A percentile compares a stretch with the other conserved stretches of the same genome.
Evolutionary conservation across 2,329 filamentous ascomycete genomes (phyloP).

Genomic region (Colletotrichum sidae): DNA sequence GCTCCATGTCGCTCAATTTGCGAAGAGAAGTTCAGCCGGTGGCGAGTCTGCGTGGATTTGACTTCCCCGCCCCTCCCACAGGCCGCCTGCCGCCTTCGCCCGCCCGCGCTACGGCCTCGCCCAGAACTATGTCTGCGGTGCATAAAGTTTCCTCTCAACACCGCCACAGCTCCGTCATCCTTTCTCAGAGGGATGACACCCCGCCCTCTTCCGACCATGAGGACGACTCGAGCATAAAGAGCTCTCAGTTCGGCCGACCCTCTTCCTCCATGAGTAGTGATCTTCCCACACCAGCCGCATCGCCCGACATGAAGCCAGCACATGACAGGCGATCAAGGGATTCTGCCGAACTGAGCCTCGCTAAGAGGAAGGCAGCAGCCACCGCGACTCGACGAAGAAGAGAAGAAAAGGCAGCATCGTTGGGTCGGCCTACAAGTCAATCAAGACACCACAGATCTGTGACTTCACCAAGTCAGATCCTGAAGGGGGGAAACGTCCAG

Average conservation of each 20-base stretch:
- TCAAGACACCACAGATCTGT: conserved; percentile 41
- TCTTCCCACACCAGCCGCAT: conserved; percentile 48
- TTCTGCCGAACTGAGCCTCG: conserved; percentile 25
- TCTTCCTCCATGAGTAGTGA: conserved; percentile 37
- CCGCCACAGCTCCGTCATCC: conserved; percentile 37
- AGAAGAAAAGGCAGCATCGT: conserved; percentile 36
- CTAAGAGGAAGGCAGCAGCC: conserved; percentile 31
- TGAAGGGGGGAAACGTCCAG: conserved; percentile 43
- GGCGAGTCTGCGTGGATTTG: conserved; percentile 49
- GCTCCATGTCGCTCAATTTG: conserved; percentile 31
- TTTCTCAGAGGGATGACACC: conserved; percentile 44
- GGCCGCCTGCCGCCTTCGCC: conserved; percentile 40
- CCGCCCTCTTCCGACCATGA: conserved; percentile 50
- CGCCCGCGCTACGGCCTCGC: conserved; percentile 20
- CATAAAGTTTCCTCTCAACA: conserved; percentile 28
- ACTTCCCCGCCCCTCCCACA: conserved; percentile 51
- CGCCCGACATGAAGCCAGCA: conserved; percentile 47
- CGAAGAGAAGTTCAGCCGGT: conserved; percentile 30
- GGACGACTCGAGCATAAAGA: conserved; percentile 41
- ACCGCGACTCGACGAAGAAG: conserved; percentile 30
- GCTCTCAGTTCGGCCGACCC: conserved; percentile 17
- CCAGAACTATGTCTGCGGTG: conserved; percentile 14
- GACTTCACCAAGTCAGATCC: conserved; percentile 38
- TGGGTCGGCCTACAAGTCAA: conserved; percentile 45
- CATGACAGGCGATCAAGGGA: conserved; percentile 42